Evolutionary conservation across 306 rosid genomes (phyloP).

Genomic region (Cicer chorassanicum): DNA sequence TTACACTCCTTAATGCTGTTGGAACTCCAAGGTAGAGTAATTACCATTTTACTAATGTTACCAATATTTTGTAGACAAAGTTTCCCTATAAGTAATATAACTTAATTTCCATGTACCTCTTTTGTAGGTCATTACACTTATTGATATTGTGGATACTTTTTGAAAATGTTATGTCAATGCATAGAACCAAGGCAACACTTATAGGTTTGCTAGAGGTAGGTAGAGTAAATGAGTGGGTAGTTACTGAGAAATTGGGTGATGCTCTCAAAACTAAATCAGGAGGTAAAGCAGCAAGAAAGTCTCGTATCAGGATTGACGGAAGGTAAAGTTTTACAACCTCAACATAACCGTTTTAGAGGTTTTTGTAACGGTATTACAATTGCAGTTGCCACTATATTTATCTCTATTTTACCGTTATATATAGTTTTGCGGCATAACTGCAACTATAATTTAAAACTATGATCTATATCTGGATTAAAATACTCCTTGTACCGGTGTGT

Average conservation of each 20-base stretch:
- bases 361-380: no score
- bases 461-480: neutral
- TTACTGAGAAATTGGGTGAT: constrained; percentile 93
- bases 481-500: neutral
- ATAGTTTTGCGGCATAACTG: no score
- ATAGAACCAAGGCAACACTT: constrained; percentile 87
- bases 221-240: constrained; percentile 90
- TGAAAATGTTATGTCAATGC: constrained; percentile 95
- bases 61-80: neutral
- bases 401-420: no score
- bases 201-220: constrained; percentile 86
- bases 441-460: no score
- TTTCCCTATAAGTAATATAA: constrained; percentile 15
- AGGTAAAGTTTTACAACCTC: constrained; percentile 49
- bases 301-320: constrained; percentile 59
- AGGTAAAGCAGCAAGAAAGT: constrained; percentile 64
- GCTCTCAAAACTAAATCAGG: constrained; percentile 71
- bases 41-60: neutral
- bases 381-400: no score
- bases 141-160: constrained; percentile 88
- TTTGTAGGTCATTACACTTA: constrained; percentile 81
- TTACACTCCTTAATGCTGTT: constrained; percentile 91
- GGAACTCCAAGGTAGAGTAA: constrained; percentile 82
- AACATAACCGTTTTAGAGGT: no score
- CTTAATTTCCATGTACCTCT: neutral